Evolutionary conservation across 208 protist species (phyloP), one percentile per base, ranked within the genome.

Genomic region (Sergeia podlipaevii): DNA sequence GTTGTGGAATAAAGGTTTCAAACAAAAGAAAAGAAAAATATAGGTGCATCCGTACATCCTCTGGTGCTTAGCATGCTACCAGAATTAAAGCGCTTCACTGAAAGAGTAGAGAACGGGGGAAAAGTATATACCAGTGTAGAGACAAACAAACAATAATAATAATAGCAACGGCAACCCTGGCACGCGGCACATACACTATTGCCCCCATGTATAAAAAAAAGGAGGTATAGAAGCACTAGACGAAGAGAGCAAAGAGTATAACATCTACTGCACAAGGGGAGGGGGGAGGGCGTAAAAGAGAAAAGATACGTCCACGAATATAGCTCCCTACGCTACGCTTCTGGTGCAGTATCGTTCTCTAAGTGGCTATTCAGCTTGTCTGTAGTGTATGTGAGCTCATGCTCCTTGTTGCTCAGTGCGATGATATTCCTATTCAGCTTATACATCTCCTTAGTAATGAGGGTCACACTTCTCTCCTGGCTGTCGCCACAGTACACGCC

Each of bases 381-480:
- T 34, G 50, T 70, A 13, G 50, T 23, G 1, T 21, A 33, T n/a
- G 53, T 57, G 43, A 80, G 56, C 43, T 58, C 57, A 11, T 29
- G 48, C 26, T 48, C 65, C 41, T 72, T 65, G 18, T 36, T 27
- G 30, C 52, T 70, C 32, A 88, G 64, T 5, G 55, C 26, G n/a
- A 74, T 29, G 28, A 83, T 24, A 21, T 39, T 29, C 11, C 47
- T 54, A 51, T 78, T 80, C 23, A 91, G 72, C 42, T 76, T 64
- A 29, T 81, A 59, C 39, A 85, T 66, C 53, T 91, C 79, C 51
- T 83, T 88, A 3, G 72, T 72, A 20, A 69, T 46, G 2, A 80
- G 57, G 1, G 29, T 33, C 27, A 72, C 61, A 54, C 60, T 38
- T 1, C 4, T 45, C 23, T 30, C 11, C n/a, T 29, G 15, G 20